Percentiles rank a stretch among this genome's conserved stretches.
These are phyloP conservation scores for Xylariaceae sp. DNA, from an alignment of 2,329 filamentous ascomycete genomes.

Conservation along the genomic window DNA sequence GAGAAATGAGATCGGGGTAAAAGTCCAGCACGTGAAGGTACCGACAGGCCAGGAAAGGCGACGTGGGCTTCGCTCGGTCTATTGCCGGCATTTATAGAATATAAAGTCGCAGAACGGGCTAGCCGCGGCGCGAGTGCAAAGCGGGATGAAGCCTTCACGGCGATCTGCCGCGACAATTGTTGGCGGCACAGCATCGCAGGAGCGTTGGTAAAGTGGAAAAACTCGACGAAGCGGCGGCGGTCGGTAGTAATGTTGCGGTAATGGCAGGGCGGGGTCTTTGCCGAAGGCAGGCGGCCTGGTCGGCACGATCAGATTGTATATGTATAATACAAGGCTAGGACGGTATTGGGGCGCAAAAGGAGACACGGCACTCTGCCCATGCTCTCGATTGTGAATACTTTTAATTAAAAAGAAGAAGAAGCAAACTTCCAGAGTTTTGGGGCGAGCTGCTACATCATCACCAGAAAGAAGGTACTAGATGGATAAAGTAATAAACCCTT, in stretches of 20 bases:
- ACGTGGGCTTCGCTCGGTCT: constrained; percentile 17
- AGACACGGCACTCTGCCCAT: constrained; percentile 13
- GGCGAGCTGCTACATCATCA: constrained; percentile 5
- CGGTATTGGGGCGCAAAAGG: not conserved
- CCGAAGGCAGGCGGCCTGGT: not conserved
- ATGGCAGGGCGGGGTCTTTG: not conserved
- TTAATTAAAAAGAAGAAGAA: too few species aligned
- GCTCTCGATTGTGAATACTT: constrained; percentile 5
- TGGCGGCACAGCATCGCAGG: constrained; percentile 33
- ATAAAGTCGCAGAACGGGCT: constrained; percentile 20
- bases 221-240: constrained; percentile 18
- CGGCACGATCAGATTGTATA: not conserved
- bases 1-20: constrained; percentile 33
- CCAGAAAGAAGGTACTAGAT: constrained; percentile 6
- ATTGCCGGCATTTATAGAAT: constrained; percentile 24
- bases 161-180: constrained; percentile 29
- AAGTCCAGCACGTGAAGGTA: constrained; percentile 8
- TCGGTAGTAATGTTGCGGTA: constrained; percentile 4
- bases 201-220: constrained; percentile 13
- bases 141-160: constrained; percentile 22
- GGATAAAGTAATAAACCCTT: not conserved
- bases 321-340: not conserved
- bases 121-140: constrained; percentile 22
- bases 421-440: too few species aligned
- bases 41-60: constrained; percentile 20